Conservation (phyloP, 306 rosid species). For the Quercus glauca region DNA sequence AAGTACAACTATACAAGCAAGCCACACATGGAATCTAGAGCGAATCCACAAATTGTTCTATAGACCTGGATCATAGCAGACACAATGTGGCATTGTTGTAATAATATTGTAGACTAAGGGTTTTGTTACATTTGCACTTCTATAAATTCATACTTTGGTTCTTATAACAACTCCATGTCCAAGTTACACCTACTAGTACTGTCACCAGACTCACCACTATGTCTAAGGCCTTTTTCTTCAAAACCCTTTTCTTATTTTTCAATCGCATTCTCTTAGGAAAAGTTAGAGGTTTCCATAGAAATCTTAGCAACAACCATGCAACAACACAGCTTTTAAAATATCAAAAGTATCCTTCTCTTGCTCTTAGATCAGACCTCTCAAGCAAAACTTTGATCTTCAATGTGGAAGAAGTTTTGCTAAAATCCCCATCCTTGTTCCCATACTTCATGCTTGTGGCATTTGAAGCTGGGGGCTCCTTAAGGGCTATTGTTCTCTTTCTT, state of each 20-base stretch:
- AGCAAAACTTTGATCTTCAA: conserved; percentile 54
- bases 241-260: conserved; percentile 51
- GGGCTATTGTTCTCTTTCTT: conserved; percentile 49
- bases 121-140: background rate
- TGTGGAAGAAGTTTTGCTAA: conserved; percentile 62
- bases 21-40: background rate
- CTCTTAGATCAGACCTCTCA: conserved; percentile 37
- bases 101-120: conserved; percentile 30
- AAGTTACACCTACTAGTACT: background rate
- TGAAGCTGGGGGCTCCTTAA: conserved; percentile 61
- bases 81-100: conserved; percentile 29
- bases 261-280: conserved; percentile 49
- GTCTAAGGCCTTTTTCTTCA: conserved; percentile 43
- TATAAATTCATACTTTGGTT: conserved; percentile 21
- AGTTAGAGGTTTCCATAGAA: conserved; percentile 32
- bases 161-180: background rate
- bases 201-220: conserved; percentile 26
- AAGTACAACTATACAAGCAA: background rate
- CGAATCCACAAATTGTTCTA: background rate
- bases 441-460: conserved; percentile 94
- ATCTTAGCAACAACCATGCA: conserved; percentile 25
- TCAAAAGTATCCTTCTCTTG: conserved; percentile 41
- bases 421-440: conserved; percentile 52
- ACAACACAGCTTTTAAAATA: conserved; percentile 20
- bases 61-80: background rate